phyloP scores from a whole-genome alignment of 257 asterid genomes.

The Haberlea rhodopensis region DNA sequence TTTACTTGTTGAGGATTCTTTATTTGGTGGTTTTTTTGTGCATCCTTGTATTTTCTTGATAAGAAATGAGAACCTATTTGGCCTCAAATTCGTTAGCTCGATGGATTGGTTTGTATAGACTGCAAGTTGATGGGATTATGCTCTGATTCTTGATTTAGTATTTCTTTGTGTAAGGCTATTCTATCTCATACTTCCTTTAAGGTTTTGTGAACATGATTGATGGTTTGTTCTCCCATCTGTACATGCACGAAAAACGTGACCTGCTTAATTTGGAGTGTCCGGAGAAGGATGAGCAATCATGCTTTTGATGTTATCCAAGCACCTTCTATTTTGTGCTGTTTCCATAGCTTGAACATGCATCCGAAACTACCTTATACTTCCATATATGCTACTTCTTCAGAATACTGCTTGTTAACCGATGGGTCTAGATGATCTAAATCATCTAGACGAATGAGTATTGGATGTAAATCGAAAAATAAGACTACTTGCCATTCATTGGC shows the following conservation, averaged over 20 bases:
- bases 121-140: slow-evolving; percentile 7
- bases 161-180: slow-evolving; percentile 23
- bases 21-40: not conserved
- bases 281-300: slow-evolving; percentile 42
- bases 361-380: slow-evolving; percentile 27
- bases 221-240: slow-evolving; percentile 38
- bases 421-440: slow-evolving; percentile 42
- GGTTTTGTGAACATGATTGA: slow-evolving; percentile 45
- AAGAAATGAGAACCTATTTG: not conserved
- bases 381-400: slow-evolving; percentile 27
- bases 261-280: slow-evolving; percentile 35
- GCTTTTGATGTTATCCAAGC: slow-evolving; percentile 38
- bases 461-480: slow-evolving; percentile 30
- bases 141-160: slow-evolving; percentile 22
- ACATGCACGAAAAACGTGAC: slow-evolving; percentile 43
- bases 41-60: slow-evolving; percentile 11
- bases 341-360: slow-evolving; percentile 32
- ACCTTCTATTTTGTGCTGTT: slow-evolving; percentile 33
- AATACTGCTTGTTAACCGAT: slow-evolving; percentile 29
- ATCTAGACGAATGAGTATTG: slow-evolving; percentile 32
- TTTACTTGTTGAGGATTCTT: not conserved
- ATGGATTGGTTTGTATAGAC: not conserved
- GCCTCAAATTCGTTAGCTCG: not conserved
- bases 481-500: slow-evolving; percentile 37
- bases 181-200: slow-evolving; percentile 19